Base-by-base conservation (phyloP, 257 asterid species). In the Hygrophila difformis region DNA sequence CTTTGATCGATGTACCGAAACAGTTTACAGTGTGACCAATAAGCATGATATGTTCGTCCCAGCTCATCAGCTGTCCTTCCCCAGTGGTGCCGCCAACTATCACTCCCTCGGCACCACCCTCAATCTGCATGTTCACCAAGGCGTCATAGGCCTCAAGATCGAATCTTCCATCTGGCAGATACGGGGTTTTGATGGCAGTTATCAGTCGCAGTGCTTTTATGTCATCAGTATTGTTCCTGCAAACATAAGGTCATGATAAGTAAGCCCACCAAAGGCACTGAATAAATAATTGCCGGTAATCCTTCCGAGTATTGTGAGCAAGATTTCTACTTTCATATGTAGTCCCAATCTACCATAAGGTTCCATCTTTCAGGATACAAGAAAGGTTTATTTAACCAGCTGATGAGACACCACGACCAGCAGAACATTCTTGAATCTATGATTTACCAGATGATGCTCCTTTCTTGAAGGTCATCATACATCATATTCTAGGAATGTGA, bases 31-130 rank as follows among this genome's bases (percentile, higher is more conserved):
- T 88, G 72, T 88, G 97, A 39, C 94, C 97, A 23, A 88, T 84
- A 36, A 84, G 95, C 97, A 88, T 88, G 28, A 88, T 78, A 49
- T 84, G 97, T 53, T 88, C 97, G 52, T 84, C 94, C 95, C 95
- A 88, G 71, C 84, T 74, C 97, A 88, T 88, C 35, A 88, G 53
- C 46, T 88, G 95, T 62, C 97, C 94, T 60, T 88, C 97, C 8
- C 97, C 97, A 3, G 97, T 84, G 34, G 93, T 84, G 23, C 97
- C 97, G 47, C 95, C 97, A 23, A 88, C 97, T 33, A 88, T 76
- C 20, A 88, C 93, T 1, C 93, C 95, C 68, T 87, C 97, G 0
- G 31, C 93, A 3, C 97, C 95, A 38, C 71, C 85, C 64, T 78
- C 87, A 28, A 88, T 81, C 53, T 88, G 97, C 87, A 68, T 76